Evolutionary conservation across 352 stramenopile species (phyloP).

Genomic region (Bremia lactucae): DNA sequence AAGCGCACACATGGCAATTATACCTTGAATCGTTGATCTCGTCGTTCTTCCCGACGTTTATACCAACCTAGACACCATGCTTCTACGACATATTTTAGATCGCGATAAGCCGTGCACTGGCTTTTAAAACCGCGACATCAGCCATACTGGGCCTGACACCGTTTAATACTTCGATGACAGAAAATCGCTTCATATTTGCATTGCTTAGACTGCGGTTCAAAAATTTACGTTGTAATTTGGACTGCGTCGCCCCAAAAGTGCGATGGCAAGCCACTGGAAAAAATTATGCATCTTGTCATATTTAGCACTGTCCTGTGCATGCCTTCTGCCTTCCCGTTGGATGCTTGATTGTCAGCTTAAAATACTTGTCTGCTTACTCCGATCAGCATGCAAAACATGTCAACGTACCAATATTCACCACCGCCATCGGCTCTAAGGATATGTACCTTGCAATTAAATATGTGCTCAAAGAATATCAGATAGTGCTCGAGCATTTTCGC

Average conservation of each 20-base stretch:
- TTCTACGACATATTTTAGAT: not conserved
- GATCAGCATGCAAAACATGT: slow-evolving; percentile 9
- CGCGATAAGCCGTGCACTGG: slow-evolving; percentile 4
- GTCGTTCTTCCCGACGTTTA: slow-evolving; percentile 7
- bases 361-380: slow-evolving; percentile 11
- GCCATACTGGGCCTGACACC: not conserved
- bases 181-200: slow-evolving; percentile 6
- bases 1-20: slow-evolving; percentile 2
- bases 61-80: not conserved
- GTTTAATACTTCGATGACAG: not conserved
- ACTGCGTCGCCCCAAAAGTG: slow-evolving; percentile 17
- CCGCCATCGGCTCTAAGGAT: slow-evolving; percentile 8
- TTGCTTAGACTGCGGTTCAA: slow-evolving; percentile 14
- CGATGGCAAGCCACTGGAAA: not conserved
- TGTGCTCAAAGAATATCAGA: slow-evolving; percentile 1
- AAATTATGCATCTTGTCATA: slow-evolving; percentile 3
- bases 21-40: slow-evolving; percentile 8
- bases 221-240: slow-evolving; percentile 17
- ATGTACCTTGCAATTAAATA: slow-evolving; percentile 3
- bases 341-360: slow-evolving; percentile 13
- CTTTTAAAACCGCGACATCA: not conserved
- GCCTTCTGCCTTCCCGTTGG: slow-evolving; percentile 19
- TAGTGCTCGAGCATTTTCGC: slow-evolving; percentile 1
- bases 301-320: slow-evolving; percentile 26
- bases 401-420: slow-evolving; percentile 17